These are phyloP conservation scores for Lachnellula suecica DNA, from an alignment of 2,329 filamentous ascomycete genomes.

Conservation along the genomic window DNA sequence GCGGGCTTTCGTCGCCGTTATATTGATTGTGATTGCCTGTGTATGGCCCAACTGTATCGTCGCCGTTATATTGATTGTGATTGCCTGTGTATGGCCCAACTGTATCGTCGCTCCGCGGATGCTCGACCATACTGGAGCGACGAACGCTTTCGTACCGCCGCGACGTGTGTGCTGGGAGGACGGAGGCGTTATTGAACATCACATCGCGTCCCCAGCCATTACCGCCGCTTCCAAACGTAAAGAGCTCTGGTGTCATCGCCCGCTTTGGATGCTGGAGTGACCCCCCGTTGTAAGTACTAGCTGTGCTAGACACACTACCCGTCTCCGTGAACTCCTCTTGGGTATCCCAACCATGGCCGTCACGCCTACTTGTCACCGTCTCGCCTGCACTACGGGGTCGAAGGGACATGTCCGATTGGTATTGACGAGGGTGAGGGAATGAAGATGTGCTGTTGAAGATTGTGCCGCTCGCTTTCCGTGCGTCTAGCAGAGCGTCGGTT, in stretches of 20 bases:
- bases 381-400: slow-evolving; percentile 34
- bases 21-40: not conserved
- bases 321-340: slow-evolving; percentile 29
- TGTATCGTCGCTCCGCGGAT: slow-evolving; percentile 22
- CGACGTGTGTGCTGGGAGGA: slow-evolving; percentile 18
- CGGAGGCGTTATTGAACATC: slow-evolving; percentile 22
- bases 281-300: slow-evolving; percentile 21
- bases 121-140: slow-evolving; percentile 18
- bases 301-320: slow-evolving; percentile 22
- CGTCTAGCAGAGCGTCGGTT: slow-evolving; percentile 42
- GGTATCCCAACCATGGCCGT: slow-evolving; percentile 36
- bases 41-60: too few relatives aligned
- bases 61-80: not conserved
- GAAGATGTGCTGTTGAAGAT: slow-evolving; percentile 24
- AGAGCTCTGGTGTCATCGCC: slow-evolving; percentile 15
- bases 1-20: slow-evolving; percentile 7
- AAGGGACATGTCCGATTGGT: slow-evolving; percentile 23
- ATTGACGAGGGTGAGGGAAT: slow-evolving; percentile 16
- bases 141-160: slow-evolving; percentile 19
- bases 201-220: slow-evolving; percentile 27
- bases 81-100: slow-evolving; percentile 5
- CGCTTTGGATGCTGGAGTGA: slow-evolving; percentile 13
- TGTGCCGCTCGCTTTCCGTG: slow-evolving; percentile 11
- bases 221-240: slow-evolving; percentile 9
- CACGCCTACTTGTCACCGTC: slow-evolving; percentile 31